These are phyloP conservation scores for Sechiopsis laciniata DNA, from an alignment of 306 rosid genomes.

Conservation along the genomic window DNA sequence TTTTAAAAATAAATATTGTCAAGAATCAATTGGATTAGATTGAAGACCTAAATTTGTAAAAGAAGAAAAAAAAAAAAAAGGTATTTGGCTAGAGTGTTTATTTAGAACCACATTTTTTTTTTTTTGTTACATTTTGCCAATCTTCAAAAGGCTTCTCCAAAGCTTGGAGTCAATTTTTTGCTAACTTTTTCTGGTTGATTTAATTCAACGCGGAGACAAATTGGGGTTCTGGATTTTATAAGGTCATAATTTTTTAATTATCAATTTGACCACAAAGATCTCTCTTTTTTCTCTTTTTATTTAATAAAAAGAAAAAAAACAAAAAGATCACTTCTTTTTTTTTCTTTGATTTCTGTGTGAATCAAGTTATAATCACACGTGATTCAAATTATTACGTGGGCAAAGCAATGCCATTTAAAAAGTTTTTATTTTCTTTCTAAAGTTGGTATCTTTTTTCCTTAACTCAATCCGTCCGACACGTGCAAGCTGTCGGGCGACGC, in stretches of 20 bases:
- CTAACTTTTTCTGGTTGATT: not conserved
- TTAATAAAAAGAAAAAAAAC: not conserved
- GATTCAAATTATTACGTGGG: not conserved
- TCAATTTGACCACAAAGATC: constrained; percentile 15
- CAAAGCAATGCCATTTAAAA: constrained; percentile 2
- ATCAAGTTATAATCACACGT: constrained; percentile 9
- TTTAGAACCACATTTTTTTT: constrained; percentile 35
- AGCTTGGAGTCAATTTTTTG: constrained; percentile 11
- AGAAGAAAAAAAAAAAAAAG: constrained; percentile 21
- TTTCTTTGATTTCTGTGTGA: not conserved
- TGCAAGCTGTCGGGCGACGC: not conserved
- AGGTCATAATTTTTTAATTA: not conserved
- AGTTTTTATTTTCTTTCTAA: not conserved
- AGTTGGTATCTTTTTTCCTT: not conserved
- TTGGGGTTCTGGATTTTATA: constrained; percentile 9
- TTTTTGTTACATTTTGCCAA: constrained; percentile 22
- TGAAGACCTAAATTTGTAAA: not conserved
- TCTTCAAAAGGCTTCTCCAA: not conserved
- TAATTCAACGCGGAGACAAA: not conserved
- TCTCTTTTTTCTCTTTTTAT: not conserved
- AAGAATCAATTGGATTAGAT: not conserved
- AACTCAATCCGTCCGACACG: constrained; percentile 19
- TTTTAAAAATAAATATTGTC: not conserved
- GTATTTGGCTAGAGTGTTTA: constrained; percentile 15
- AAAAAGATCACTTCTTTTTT: no score